Conservation (phyloP, 768 basidiomycete species). For the Lanmaoa rubissima region DNA sequence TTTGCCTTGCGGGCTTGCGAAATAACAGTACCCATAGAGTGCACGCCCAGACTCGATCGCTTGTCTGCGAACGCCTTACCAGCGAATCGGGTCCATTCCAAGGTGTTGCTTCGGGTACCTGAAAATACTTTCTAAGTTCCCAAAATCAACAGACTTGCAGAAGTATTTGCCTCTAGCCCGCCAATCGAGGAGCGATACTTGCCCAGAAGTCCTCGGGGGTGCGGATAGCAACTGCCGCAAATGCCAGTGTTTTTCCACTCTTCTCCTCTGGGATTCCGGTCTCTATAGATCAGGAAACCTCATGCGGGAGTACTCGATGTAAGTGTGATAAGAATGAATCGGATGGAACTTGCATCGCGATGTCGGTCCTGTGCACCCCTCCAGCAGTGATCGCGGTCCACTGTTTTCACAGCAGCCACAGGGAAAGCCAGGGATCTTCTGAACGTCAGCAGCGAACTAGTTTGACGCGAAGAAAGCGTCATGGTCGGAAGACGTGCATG, state of each 20-base stretch:
- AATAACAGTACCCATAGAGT: neutral
- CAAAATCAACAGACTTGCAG: neutral
- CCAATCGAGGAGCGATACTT: neutral
- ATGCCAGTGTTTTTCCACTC: neutral
- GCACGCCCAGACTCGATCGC: neutral
- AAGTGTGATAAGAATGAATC: neutral
- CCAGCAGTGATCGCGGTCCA: neutral
- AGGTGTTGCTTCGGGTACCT: neutral
- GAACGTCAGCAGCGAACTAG: neutral
- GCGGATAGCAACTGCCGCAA: neutral
- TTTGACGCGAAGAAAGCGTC: neutral
- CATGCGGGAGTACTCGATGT: neutral
- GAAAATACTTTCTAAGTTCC: neutral
- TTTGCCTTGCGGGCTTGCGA: neutral
- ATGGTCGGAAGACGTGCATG: neutral
- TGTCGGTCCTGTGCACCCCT: neutral
- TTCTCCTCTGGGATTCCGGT: neutral
- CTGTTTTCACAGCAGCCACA: neutral
- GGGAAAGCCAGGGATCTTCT: neutral
- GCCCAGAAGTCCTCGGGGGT: neutral
- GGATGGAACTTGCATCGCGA: neutral
- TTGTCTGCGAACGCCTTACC: neutral
- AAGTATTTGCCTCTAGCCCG: neutral
- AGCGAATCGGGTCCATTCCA: neutral
- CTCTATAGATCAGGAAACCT: neutral